Evolutionary conservation across 2,329 filamentous ascomycete genomes (phyloP), one percentile per base, ranked within the genome.

Genomic region (Fusarium virguliforme): DNA sequence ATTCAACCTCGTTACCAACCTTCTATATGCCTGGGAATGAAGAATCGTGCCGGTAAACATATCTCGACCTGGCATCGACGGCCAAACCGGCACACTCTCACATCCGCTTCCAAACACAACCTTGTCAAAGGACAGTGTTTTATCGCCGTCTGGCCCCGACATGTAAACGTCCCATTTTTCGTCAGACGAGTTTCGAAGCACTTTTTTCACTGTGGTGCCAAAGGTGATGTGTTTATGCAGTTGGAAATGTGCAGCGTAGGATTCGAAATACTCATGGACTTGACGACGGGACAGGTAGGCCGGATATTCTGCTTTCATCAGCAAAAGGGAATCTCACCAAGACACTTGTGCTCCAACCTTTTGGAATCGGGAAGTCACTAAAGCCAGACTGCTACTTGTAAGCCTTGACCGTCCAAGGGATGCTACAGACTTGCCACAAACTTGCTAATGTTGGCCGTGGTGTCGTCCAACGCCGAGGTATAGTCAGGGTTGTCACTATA

Each of bases 321-420:
- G 26, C 26, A 13, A 48, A 18, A 12, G 15, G 7, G 5, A 37
- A 10, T 8, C 10, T 13, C 13, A 8, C 12, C 28, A 26, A 53
- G 9, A 38, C 4, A 18, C 3, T 6, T 6, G 15, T 4, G 1
- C 4, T 15, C 15, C 28, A 22, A 56, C 59, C 59, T 62, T 62
- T 56, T 7, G 59, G 50, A 4, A 62, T 62, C 15, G 59, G 59
- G 10, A 62, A 62, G 13, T 62, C 37, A 7, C 59, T 62, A 12
- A 62, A 62, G 9, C 59, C 59, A 30, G 59, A 61, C 59, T 60
- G 28, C 4, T 32, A 13, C 4, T 26, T 8, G 28, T 53, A 2
- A 53, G 37, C 12, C 40, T 7, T 24, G 5, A 13, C 6, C 18
- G 3, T 28, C 4, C 9, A 4, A 4, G 4, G 9, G 5, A 8